A percentile compares a stretch with the other conserved stretches of the same genome.
Conservation (phyloP, 129 eudicot species). For the Chrysanthemum makinoi region DNA sequence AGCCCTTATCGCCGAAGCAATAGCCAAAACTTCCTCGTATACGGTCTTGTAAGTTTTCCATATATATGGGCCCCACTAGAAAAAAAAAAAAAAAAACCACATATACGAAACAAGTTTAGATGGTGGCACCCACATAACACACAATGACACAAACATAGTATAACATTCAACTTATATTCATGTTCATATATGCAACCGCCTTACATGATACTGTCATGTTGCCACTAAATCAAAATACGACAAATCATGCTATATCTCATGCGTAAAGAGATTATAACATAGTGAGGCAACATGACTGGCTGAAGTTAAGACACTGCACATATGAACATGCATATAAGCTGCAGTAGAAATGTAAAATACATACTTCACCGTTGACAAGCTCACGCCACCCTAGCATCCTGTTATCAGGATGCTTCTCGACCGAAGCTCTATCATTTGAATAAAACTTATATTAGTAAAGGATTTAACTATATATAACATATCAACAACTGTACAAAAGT, state of each 20-base stretch:
- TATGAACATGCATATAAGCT: no score
- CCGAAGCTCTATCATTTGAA: constrained; percentile 40
- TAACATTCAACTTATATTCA: no score
- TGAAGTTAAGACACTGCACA: neutral
- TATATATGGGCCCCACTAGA: constrained; percentile 80
- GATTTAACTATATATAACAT: neutral
- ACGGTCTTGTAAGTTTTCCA: constrained; percentile 93
- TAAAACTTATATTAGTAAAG: neutral
- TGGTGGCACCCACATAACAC: constrained; percentile 4
- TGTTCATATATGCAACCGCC: no score
- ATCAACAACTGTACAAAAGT: neutral
- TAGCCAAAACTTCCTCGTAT: constrained; percentile 55
- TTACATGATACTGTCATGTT: no score
- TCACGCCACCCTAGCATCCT: constrained; percentile 96
- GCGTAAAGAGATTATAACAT: no score
- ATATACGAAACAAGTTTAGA: neutral
- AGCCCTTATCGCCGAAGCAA: constrained; percentile 75
- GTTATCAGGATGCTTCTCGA: constrained; percentile 50
- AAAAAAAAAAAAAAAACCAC: neutral
- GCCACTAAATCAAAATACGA: no score
- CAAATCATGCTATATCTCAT: no score
- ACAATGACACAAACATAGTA: neutral
- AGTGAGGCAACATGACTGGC: no score
- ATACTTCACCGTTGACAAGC: constrained; percentile 61
- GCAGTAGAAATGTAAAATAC: neutral